These are phyloP conservation scores for Cucumis hystrix DNA, from an alignment of 306 rosid species.

Conservation along the genomic window DNA sequence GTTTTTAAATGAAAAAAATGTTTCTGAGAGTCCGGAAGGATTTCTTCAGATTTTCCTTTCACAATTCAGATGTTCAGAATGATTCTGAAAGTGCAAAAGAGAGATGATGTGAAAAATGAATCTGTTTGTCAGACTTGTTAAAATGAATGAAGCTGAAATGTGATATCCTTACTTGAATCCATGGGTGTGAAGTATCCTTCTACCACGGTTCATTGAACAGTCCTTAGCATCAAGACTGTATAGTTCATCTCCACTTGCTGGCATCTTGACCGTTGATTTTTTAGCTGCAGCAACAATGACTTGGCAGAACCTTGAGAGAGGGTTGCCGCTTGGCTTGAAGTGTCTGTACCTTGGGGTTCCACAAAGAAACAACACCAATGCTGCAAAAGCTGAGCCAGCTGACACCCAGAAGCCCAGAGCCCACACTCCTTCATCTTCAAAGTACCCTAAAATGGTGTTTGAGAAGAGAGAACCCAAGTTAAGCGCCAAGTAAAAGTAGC, in stretches of 20 bases:
- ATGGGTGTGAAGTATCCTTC: slow-evolving; percentile 80
- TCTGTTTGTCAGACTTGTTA: not conserved
- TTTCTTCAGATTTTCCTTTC: too few relatives aligned
- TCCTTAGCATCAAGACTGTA: slow-evolving; percentile 27
- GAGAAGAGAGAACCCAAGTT: slow-evolving; percentile 92
- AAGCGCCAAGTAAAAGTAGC: slow-evolving; percentile 96
- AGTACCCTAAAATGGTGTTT: slow-evolving; percentile 74
- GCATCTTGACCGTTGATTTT: slow-evolving; percentile 46
- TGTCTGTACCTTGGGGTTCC: slow-evolving; percentile 81
- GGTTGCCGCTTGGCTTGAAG: slow-evolving; percentile 87
- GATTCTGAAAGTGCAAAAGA: too few relatives aligned
- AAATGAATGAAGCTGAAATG: not conserved
- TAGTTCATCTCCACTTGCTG: slow-evolving; percentile 43
- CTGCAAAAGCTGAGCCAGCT: slow-evolving; percentile 66
- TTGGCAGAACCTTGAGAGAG: slow-evolving; percentile 75
- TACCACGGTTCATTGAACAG: slow-evolving; percentile 24
- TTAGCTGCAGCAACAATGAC: slow-evolving; percentile 67
- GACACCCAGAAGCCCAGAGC: slow-evolving; percentile 89
- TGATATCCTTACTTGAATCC: slow-evolving; percentile 72
- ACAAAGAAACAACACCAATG: slow-evolving; percentile 67
- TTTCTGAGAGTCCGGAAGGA: not conserved
- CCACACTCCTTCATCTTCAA: slow-evolving; percentile 90
- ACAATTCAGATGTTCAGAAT: too few relatives aligned
- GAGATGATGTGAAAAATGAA: not conserved
- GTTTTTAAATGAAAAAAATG: not conserved